A percentile compares a stretch with the other conserved stretches of the same genome.
These are phyloP conservation scores for Moesziomyces antarcticus DNA, from an alignment of 1,284 basidiomycete genomes.

Conservation along the genomic window DNA sequence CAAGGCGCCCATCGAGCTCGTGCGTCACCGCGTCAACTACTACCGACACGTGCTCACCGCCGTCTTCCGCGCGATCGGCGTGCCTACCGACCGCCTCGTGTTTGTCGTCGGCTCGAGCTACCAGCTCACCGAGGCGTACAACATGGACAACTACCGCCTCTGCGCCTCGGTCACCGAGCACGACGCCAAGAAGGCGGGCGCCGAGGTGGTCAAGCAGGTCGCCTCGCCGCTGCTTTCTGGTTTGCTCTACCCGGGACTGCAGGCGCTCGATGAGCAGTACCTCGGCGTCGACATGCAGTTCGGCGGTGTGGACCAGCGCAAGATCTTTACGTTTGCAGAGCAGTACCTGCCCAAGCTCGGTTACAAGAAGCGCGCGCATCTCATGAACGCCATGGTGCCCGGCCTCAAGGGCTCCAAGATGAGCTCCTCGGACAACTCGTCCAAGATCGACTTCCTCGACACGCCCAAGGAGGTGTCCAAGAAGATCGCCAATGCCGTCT, in stretches of 20 bases:
- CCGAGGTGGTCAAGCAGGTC: constrained; percentile 98
- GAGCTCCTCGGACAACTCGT: constrained; percentile 96
- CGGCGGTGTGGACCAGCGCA: constrained; percentile 97
- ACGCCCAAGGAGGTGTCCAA: constrained; percentile 81
- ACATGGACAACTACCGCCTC: constrained; percentile 91
- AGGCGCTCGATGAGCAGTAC: constrained; percentile 97
- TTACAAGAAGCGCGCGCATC: constrained; percentile 92
- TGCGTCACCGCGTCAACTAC: constrained; percentile 88
- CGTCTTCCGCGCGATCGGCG: constrained; percentile 87
- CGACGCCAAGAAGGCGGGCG: constrained; percentile 98
- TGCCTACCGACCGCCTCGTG: constrained; percentile 77
- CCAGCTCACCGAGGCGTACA: constrained; percentile 92
- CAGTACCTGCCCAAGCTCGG: constrained; percentile 92
- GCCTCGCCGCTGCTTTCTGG: constrained; percentile 90
- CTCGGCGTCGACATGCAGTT: constrained; percentile 97
- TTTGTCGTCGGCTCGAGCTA: constrained; percentile 92
- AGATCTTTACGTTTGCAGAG: constrained; percentile 98
- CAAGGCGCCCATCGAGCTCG: constrained; percentile 95
- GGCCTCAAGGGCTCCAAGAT: constrained; percentile 95
- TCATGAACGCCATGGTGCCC: constrained; percentile 99
- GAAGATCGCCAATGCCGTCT: constrained; percentile 93
- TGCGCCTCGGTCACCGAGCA: constrained; percentile 91
- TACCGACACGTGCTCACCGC: constrained; percentile 85
- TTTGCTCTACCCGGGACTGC: constrained; percentile 93
- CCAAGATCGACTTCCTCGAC: constrained; percentile 98